A percentile compares a stretch with the other conserved stretches of the same genome.
Conservation (phyloP, 1,139 yeast species). For the Meyerozyma smithsonii region DNA sequence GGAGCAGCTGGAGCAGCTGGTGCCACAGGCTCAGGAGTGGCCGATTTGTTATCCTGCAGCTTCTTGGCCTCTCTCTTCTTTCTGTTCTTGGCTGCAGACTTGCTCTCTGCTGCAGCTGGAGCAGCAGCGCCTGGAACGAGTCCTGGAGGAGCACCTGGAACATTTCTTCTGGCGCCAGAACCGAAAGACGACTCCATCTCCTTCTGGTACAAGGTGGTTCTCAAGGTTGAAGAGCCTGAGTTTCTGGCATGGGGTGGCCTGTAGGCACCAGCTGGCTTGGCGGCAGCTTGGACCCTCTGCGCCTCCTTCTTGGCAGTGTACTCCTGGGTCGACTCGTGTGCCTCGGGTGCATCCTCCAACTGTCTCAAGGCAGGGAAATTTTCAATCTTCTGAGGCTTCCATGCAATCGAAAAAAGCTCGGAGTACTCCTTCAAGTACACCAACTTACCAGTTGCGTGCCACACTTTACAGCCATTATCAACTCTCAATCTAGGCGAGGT, state of each 20-base stretch:
- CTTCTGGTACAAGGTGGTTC: constrained; percentile 54
- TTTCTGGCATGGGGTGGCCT: constrained; percentile 94
- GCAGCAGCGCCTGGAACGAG: constrained; percentile 42
- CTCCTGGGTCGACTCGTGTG: constrained; percentile 66
- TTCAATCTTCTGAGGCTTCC: constrained; percentile 75
- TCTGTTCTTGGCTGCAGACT: constrained; percentile 69
- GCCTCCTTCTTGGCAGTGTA: constrained; percentile 43
- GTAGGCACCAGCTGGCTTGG: constrained; percentile 79
- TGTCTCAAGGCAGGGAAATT: constrained; percentile 56
- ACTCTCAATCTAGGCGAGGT: constrained; percentile 96
- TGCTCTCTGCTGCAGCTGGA: constrained; percentile 41
- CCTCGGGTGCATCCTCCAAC: constrained; percentile 55
- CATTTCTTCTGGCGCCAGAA: constrained; percentile 25
- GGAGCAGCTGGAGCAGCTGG: constrained; percentile 14
- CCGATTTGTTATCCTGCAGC: constrained; percentile 19
- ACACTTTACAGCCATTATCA: constrained; percentile 88
- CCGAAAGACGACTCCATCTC: constrained; percentile 35
- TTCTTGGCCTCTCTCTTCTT: constrained; percentile 74
- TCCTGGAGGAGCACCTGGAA: constrained; percentile 37
- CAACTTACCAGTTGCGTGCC: constrained; percentile 88
- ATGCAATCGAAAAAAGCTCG: constrained; percentile 75
- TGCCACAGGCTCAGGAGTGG: constrained; percentile 7
- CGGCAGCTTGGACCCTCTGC: constrained; percentile 32
- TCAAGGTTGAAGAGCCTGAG: constrained; percentile 29
- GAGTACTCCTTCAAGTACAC: constrained; percentile 72